Evolutionary conservation across 2,329 filamentous ascomycete species (phyloP).

Genomic region (Verticillium tricorpus): DNA sequence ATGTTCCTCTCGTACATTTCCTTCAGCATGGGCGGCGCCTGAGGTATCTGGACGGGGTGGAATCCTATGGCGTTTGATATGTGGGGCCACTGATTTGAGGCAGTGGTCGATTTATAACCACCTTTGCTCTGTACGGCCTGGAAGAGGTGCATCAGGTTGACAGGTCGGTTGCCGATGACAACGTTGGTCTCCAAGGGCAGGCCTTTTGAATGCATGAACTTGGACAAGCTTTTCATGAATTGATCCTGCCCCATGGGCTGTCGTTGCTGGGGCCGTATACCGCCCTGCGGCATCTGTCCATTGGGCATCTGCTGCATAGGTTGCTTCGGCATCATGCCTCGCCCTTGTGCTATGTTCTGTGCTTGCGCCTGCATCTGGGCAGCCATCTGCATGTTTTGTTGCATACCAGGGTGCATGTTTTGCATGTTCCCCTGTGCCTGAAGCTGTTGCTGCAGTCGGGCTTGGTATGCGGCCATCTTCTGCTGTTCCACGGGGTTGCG

Average conservation of each 20-base stretch:
- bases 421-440: conserved; percentile 52
- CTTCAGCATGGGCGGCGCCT: conserved; percentile 65
- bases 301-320: conserved; percentile 47
- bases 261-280: conserved; percentile 49
- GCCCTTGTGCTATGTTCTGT: conserved; percentile 31
- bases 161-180: conserved; percentile 64
- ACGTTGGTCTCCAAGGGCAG: conserved; percentile 73
- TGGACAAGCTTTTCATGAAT: conserved; percentile 70
- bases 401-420: conserved; percentile 17
- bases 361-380: conserved; percentile 22
- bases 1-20: conserved; percentile 73
- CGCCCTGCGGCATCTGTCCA: conserved; percentile 48
- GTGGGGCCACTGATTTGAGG: conserved; percentile 67
- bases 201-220: conserved; percentile 72
- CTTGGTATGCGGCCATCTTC: conserved; percentile 72
- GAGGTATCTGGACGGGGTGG: conserved; percentile 57
- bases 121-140: conserved; percentile 68
- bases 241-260: conserved; percentile 53
- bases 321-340: conserved; percentile 50
- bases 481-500: conserved; percentile 64
- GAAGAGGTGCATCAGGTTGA: conserved; percentile 76
- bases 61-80: conserved; percentile 64
- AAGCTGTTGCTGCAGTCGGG: conserved; percentile 75
- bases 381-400: conserved; percentile 41
- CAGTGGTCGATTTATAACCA: conserved; percentile 70